phyloP scores from a whole-genome alignment of 768 basidiomycete species.

The Ramaria rubella region DNA sequence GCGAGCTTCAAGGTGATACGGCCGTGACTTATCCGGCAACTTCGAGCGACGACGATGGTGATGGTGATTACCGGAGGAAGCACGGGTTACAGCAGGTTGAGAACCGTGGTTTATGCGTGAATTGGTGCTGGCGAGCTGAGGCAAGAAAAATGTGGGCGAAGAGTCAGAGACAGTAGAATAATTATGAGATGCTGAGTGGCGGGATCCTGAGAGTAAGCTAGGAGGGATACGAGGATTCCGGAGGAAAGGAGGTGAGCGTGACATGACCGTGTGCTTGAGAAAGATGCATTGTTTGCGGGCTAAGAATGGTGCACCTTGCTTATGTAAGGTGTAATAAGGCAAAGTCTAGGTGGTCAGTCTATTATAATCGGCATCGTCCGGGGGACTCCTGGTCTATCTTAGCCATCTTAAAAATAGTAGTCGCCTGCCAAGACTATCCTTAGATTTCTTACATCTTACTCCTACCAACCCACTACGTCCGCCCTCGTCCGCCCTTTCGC shows the following conservation, averaged over 20 bases:
- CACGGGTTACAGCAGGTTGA: too few species aligned
- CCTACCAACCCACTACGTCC: not conserved
- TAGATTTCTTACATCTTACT: not conserved
- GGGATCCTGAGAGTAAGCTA: not conserved
- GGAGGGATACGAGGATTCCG: not conserved
- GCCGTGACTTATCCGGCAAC: not conserved
- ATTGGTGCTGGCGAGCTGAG: not conserved
- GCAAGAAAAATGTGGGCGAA: not conserved
- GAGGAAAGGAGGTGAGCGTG: too few species aligned
- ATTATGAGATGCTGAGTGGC: not conserved
- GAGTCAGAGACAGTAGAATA: not conserved
- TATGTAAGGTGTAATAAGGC: too few species aligned
- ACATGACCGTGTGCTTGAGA: too few species aligned
- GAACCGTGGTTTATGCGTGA: not conserved
- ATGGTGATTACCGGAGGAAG: not conserved
- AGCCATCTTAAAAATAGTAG: constrained; percentile 2
- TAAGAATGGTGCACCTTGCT: too few species aligned
- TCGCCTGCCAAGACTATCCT: constrained; percentile 6
- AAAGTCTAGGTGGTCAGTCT: too few species aligned
- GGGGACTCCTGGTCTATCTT: not conserved
- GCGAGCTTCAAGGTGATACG: not conserved
- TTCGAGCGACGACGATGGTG: not conserved
- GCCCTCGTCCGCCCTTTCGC: not conserved
- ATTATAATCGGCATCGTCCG: not conserved
- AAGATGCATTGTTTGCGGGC: too few species aligned